A percentile compares a stretch with the other conserved stretches of the same genome.
Conservation (phyloP, 192 early-diverging fungal genomes). For the Cetraspora pellucida region DNA sequence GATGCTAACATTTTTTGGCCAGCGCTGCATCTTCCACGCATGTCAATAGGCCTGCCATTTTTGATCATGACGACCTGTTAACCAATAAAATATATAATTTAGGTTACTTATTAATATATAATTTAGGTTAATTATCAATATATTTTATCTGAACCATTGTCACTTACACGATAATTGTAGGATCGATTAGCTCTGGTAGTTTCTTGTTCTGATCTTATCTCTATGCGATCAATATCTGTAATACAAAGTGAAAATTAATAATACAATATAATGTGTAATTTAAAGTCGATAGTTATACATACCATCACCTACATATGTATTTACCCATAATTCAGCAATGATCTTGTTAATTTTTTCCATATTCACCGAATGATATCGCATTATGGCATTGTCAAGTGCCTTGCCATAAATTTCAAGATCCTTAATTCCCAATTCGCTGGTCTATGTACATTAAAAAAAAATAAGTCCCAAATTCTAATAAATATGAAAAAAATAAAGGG, state of each 20-base stretch:
- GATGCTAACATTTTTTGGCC: slow-evolving; percentile 97
- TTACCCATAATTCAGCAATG: slow-evolving; percentile 95
- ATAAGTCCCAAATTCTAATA: no score
- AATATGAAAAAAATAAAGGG: no score
- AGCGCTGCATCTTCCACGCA: slow-evolving; percentile 94
- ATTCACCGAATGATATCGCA: slow-evolving; percentile 88
- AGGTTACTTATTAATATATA: no score
- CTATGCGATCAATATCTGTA: slow-evolving; percentile 94
- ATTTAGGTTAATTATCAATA: no score
- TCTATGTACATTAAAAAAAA: slow-evolving; percentile 30
- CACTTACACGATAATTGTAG: slow-evolving; percentile 75
- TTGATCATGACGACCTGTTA: slow-evolving; percentile 86
- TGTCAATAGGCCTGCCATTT: slow-evolving; percentile 79
- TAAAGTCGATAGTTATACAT: no score
- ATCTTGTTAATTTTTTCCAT: slow-evolving; percentile 98
- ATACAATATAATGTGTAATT: no score
- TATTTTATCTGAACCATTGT: no score
- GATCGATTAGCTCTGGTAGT: slow-evolving; percentile 65
- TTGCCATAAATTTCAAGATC: slow-evolving; percentile 87
- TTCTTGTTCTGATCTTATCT: slow-evolving; percentile 90
- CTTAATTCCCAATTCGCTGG: slow-evolving; percentile 72
- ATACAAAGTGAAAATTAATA: no score
- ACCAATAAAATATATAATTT: no score
- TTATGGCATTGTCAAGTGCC: slow-evolving; percentile 86
- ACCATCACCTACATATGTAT: slow-evolving; percentile 82